Evolutionary conservation across 2,329 filamentous ascomycete species (phyloP).

Genomic region (Diaporthe eres): DNA sequence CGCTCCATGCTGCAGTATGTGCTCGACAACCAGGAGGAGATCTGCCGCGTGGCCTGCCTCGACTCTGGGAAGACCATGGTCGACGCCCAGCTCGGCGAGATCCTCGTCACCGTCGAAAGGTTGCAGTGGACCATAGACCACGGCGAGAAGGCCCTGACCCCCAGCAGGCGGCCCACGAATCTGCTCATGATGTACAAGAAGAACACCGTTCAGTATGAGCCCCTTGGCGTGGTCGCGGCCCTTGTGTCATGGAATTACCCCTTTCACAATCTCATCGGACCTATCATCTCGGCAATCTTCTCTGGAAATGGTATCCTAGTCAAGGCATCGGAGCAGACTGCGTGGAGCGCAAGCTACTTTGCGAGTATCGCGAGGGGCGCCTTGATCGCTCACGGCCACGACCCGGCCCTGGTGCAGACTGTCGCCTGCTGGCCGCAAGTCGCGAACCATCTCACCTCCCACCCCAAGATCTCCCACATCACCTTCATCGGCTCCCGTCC

Average conservation of each 20-base stretch:
- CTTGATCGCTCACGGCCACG: constrained; percentile 85
- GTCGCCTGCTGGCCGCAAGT: constrained; percentile 90
- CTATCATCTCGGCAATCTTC: constrained; percentile 43
- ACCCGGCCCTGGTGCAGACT: constrained; percentile 84
- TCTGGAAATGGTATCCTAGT: constrained; percentile 89
- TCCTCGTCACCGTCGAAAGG: constrained; percentile 94
- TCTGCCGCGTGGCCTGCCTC: constrained; percentile 87
- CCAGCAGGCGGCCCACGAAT: constrained; percentile 85
- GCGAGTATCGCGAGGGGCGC: constrained; percentile 83
- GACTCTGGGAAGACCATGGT: constrained; percentile 98
- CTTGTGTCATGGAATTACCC: constrained; percentile 98
- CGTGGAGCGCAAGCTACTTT: constrained; percentile 92
- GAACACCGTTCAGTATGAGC: constrained; percentile 92
- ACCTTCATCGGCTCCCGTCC: constrained; percentile 95
- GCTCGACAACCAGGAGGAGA: constrained; percentile 89
- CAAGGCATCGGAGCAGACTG: constrained; percentile 95
- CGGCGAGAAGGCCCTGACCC: constrained; percentile 83
- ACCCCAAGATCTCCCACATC: constrained; percentile 86
- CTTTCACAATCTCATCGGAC: constrained; percentile 80
- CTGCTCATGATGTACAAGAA: constrained; percentile 96
- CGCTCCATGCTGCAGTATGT: constrained; percentile 86
- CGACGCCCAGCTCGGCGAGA: constrained; percentile 94
- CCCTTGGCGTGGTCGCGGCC: constrained; percentile 91
- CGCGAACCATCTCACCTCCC: constrained; percentile 86
- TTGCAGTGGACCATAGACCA: constrained; percentile 94